phyloP scores from a whole-genome alignment of 2,329 filamentous ascomycete genomes.

The Erysiphe neolycopersici region DNA sequence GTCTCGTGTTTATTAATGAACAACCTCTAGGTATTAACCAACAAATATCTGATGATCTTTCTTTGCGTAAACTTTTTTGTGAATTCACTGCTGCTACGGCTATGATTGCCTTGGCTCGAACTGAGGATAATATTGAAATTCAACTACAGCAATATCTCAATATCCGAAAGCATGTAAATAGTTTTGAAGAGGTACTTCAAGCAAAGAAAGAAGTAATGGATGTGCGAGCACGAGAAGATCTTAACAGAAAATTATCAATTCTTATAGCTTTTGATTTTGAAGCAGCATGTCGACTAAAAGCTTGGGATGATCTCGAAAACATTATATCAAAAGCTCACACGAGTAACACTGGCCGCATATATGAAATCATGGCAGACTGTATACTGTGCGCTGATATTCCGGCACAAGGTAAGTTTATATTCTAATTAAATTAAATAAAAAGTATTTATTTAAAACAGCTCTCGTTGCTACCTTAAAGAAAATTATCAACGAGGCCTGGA shows the following conservation, averaged over 20 bases:
- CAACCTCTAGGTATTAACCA: conserved; percentile 22
- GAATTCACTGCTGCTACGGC: conserved; percentile 36
- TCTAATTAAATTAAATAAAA: neutral
- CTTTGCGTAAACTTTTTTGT: conserved; percentile 37
- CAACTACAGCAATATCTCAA: conserved; percentile 34
- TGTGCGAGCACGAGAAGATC: conserved; percentile 21
- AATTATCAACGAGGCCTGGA: conserved; percentile 43
- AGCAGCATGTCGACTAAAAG: conserved; percentile 35
- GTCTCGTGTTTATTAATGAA: conserved; percentile 23
- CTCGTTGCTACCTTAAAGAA: conserved; percentile 25
- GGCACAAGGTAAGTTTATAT: conserved; percentile 19
- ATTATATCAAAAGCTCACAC: conserved; percentile 27
- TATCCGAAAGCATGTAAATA: conserved; percentile 30
- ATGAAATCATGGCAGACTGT: conserved; percentile 39
- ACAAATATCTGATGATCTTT: conserved; percentile 21
- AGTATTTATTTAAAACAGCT: conserved; percentile 15
- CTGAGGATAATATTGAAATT: conserved; percentile 21
- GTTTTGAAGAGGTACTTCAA: conserved; percentile 25
- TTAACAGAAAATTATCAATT: conserved; percentile 33
- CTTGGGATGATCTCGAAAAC: conserved; percentile 36
- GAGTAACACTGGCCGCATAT: conserved; percentile 20
- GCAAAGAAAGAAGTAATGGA: conserved; percentile 17
- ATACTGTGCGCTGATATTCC: conserved; percentile 27
- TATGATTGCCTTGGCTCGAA: conserved; percentile 24
- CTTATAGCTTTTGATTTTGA: conserved; percentile 60